Conservation (phyloP, 1,284 basidiomycete species). For the Ustilago sp. region DNA sequence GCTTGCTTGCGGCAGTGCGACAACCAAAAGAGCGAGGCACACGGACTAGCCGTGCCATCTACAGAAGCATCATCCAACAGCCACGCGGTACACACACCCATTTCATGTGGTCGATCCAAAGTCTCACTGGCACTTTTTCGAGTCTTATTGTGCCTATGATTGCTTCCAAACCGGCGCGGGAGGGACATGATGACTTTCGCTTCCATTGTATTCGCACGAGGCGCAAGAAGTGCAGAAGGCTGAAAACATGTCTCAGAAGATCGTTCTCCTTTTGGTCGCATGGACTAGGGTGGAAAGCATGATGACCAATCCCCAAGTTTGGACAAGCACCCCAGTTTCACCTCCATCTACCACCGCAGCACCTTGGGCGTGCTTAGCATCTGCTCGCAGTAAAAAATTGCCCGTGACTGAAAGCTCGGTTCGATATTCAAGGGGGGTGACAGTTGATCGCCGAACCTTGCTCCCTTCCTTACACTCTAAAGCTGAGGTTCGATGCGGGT, state of each 20-base stretch:
- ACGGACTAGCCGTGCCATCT: background rate
- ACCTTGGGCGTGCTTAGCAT: background rate
- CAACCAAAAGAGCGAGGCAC: background rate
- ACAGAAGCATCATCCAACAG: background rate
- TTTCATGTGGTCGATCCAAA: background rate
- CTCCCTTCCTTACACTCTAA: background rate
- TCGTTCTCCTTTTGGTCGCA: background rate
- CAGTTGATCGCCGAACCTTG: conserved; percentile 3
- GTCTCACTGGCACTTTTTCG: background rate
- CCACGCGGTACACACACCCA: background rate
- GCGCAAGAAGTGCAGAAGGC: background rate
- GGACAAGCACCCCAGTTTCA: background rate
- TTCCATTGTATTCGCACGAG: no score
- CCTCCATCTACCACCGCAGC: background rate
- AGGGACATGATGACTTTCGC: background rate
- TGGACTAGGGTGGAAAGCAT: background rate
- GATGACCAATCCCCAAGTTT: conserved; percentile 1
- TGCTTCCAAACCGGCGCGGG: background rate
- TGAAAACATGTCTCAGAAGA: conserved; percentile 4
- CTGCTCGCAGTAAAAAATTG: background rate
- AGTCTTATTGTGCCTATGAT: background rate
- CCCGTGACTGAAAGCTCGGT: background rate
- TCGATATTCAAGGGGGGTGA: background rate
- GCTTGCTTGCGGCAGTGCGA: background rate
- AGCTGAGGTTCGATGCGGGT: background rate